Conservation (phyloP, 2,329 filamentous ascomycete genomes). For the Neofusicoccum umdonicola region DNA sequence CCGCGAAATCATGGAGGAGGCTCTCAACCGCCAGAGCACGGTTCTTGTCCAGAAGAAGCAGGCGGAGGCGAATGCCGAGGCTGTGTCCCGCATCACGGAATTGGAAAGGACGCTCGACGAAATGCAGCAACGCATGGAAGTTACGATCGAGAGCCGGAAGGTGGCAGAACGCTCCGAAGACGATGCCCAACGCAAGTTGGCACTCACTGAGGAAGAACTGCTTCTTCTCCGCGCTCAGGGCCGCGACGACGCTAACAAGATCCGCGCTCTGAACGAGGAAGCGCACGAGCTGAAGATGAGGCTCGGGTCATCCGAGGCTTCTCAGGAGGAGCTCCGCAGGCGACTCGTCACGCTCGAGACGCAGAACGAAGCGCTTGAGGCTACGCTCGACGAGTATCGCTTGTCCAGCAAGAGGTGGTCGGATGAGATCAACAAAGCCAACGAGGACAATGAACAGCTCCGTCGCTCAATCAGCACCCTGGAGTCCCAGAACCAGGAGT, state of each 20-base stretch:
- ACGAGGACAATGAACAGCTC: conserved; percentile 63
- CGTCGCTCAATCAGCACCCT: conserved; percentile 71
- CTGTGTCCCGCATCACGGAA: conserved; percentile 33
- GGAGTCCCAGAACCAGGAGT: conserved; percentile 78
- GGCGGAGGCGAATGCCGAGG: conserved; percentile 30
- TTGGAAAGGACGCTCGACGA: conserved; percentile 37
- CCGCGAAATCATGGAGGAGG: conserved; percentile 35
- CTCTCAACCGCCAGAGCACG: conserved; percentile 33
- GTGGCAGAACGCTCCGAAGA: conserved; percentile 44
- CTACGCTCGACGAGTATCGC: conserved; percentile 63
- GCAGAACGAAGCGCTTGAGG: conserved; percentile 61
- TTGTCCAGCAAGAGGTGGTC: conserved; percentile 59
- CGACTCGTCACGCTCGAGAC: conserved; percentile 17
- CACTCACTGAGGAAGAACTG: conserved; percentile 50
- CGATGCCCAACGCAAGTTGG: conserved; percentile 44
- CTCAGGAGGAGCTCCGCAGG: conserved; percentile 13
- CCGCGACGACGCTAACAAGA: conserved; percentile 42
- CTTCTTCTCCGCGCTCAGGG: conserved; percentile 43
- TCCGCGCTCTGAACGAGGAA: conserved; percentile 44
- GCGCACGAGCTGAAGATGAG: conserved; percentile 39
- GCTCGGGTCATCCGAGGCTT: conserved; percentile 30
- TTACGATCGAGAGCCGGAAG: conserved; percentile 43
- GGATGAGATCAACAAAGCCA: conserved; percentile 56
- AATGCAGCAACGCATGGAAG: conserved; percentile 33
- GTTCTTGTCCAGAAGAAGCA: conserved; percentile 32